These are phyloP conservation scores for Monilinia laxa DNA, from an alignment of 2,329 filamentous ascomycete species.

Conservation along the genomic window DNA sequence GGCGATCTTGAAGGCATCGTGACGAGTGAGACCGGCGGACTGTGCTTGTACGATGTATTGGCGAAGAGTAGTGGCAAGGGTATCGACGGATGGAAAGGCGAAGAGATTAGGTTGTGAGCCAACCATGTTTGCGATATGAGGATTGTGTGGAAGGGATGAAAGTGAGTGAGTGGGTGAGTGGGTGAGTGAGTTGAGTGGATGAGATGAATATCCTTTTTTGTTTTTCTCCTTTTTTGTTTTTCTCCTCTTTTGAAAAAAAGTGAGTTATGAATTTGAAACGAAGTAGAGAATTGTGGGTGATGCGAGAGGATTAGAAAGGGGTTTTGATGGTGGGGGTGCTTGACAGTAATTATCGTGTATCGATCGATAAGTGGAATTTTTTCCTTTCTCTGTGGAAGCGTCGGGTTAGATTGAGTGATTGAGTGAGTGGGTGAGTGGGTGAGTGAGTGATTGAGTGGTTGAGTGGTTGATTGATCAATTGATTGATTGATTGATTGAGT, in stretches of 20 bases:
- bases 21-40: slow-evolving; percentile 74
- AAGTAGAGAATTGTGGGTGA: slow-evolving; percentile 11
- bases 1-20: slow-evolving; percentile 83
- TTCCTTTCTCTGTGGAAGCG: slow-evolving; percentile 10
- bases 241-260: neutral
- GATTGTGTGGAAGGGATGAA: neutral
- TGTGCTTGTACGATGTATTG: slow-evolving; percentile 81
- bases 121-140: slow-evolving; percentile 25
- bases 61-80: slow-evolving; percentile 75
- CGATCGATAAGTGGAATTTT: slow-evolving; percentile 9
- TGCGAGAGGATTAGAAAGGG: neutral
- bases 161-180: slow-evolving; percentile 4
- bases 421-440: neutral
- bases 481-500: slow-evolving; percentile 1
- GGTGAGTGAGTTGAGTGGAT: neutral
- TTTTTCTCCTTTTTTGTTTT: neutral
- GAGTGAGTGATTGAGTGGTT: slow-evolving; percentile 2
- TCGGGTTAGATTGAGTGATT: slow-evolving; percentile 6
- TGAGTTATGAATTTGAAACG: neutral
- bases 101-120: slow-evolving; percentile 64
- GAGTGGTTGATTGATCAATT: neutral
- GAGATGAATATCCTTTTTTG: neutral
- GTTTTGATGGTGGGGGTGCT: slow-evolving; percentile 16
- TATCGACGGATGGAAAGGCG: slow-evolving; percentile 68
- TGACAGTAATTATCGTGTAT: neutral